These are phyloP conservation scores for Simmondsia chinensis DNA, from an alignment of 148 eudicot genomes.

Conservation along the genomic window DNA sequence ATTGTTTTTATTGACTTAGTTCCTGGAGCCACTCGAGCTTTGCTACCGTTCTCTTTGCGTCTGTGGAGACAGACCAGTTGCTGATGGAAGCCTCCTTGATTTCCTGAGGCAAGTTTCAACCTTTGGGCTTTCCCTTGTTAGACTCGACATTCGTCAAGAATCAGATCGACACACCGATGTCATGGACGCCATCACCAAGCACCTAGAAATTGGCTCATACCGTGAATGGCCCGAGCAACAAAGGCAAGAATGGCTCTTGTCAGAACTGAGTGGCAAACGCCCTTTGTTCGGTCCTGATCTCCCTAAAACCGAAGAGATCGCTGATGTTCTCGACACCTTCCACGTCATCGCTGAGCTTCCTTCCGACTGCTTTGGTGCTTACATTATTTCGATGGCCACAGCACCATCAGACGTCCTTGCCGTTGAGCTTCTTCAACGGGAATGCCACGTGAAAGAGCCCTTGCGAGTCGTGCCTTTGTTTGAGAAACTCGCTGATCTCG, in stretches of 20 bases:
- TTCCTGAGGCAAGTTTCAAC: constrained; percentile 94
- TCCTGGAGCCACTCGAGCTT: constrained; percentile 93
- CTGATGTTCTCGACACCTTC: constrained; percentile 86
- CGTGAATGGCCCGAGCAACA: constrained; percentile 88
- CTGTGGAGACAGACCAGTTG: constrained; percentile 86
- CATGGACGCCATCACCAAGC: constrained; percentile 83
- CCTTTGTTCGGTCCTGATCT: constrained; percentile 95
- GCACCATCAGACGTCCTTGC: constrained; percentile 94
- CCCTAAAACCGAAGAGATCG: constrained; percentile 85
- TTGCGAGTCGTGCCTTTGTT: constrained; percentile 89
- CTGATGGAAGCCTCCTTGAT: constrained; percentile 97
- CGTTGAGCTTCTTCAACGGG: constrained; percentile 92
- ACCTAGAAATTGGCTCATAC: constrained; percentile 91
- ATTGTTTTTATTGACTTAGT: constrained; percentile 23
- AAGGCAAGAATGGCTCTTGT: constrained; percentile 94
- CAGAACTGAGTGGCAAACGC: constrained; percentile 84
- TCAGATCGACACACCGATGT: constrained; percentile 95
- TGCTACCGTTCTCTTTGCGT: constrained; percentile 86
- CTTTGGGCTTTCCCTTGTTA: constrained; percentile 87
- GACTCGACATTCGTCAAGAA: constrained; percentile 93
- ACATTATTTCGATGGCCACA: constrained; percentile 95
- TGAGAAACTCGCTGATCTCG: constrained; percentile 86
- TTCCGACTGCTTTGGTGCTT: constrained; percentile 93
- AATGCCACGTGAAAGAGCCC: constrained; percentile 81
- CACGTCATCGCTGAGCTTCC: constrained; percentile 89